Percentiles rank a stretch among this genome's conserved stretches.
These are phyloP conservation scores for Iris pallida DNA, from an alignment of 116 monocot genomes.

Conservation along the genomic window DNA sequence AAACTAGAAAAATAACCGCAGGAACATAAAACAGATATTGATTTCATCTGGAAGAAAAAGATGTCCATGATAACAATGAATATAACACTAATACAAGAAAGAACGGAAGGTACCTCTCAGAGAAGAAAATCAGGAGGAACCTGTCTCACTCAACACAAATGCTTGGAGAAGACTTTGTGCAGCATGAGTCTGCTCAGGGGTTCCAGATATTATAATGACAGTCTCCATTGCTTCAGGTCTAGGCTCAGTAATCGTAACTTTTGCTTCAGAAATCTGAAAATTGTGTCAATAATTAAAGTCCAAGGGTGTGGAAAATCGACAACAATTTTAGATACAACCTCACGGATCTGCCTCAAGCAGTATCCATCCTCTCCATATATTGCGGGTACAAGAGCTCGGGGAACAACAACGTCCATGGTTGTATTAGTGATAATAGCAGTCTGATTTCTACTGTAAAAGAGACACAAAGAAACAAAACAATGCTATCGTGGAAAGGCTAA, in stretches of 20 bases:
- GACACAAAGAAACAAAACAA: background rate
- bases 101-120: slow-evolving; percentile 16
- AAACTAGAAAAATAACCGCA: no score
- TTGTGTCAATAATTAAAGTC: no score
- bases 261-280: slow-evolving; percentile 89
- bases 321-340: slow-evolving; percentile 37
- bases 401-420: slow-evolving; percentile 85
- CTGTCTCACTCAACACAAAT: slow-evolving; percentile 78
- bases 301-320: background rate
- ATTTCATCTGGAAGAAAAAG: no score
- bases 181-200: slow-evolving; percentile 94
- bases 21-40: no score
- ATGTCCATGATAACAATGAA: background rate
- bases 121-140: slow-evolving; percentile 27
- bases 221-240: slow-evolving; percentile 80
- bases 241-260: slow-evolving; percentile 81
- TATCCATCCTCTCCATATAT: slow-evolving; percentile 87
- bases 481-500: background rate
- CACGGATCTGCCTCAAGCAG: slow-evolving; percentile 65
- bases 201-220: slow-evolving; percentile 77
- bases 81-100: background rate
- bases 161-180: slow-evolving; percentile 98
- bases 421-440: slow-evolving; percentile 41
- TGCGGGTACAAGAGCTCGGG: slow-evolving; percentile 52
- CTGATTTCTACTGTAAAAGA: no score